Base-by-base conservation (phyloP, 208 protist genomes). In the Leishmania braziliensis region DNA sequence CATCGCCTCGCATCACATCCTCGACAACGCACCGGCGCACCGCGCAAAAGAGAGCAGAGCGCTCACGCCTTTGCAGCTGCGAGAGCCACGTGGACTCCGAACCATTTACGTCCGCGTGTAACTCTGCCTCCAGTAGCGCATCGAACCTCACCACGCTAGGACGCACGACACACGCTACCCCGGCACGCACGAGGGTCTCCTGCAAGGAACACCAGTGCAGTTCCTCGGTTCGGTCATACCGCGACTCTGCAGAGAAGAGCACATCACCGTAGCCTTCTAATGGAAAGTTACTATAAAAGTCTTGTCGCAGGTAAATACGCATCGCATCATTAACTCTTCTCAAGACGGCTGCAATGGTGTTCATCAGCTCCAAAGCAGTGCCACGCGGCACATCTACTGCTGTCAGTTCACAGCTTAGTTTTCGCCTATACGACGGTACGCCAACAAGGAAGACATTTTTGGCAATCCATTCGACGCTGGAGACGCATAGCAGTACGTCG, bases 341-440 rank as follows among this genome's bases (percentile, higher is more conserved):
- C 29, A 89, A 50, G 14, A 89, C 33, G 18, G 43, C 73, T 5
- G 0, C 23, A 0, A 87, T 68, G 3, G 6, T 4, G 10, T 86
- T 79, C 33, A 85, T 54, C 16, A 83, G 29, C 5, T 46, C n/a
- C 8, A 46, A 12, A 5, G 66, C 48, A 2, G 75, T 84, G 46
- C 83, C 83, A n/a, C 89, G 86, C 0, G 86, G 89, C 3, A 92
- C 77, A 58, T 92, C 91, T 50, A 92, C 88, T 0, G 87, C 87
- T 14, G 91, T 82, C 53, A 95, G 86, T 82, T 93, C 89, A 51
- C 88, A 92, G 69, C 88, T 88, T 16, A 92, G 70, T 26, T 78
- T 85, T n/a, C 79, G 48, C 5, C 75, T 43, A 65, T 89, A 88
- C 0, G 79, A 53, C 10, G 82, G 84, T 6, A 92, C 77, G 26